Evolutionary conservation across 139 green algal genomes (phyloP), one percentile per base, ranked within the genome.

Genomic region (Volvox reticuliferus): DNA sequence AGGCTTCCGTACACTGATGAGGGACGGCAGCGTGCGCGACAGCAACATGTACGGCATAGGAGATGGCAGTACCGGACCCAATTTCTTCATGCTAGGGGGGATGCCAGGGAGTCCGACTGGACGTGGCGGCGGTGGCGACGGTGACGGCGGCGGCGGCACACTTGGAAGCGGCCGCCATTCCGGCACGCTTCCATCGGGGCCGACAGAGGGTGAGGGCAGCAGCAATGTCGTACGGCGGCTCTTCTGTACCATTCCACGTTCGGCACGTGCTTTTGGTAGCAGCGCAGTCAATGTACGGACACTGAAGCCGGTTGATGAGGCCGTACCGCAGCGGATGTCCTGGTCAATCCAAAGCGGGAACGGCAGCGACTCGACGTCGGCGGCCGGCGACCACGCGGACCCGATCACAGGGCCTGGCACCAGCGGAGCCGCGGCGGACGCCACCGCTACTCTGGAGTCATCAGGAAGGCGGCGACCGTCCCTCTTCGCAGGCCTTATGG

Each of bases 71-170:
- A 71, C 36, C 16, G 84, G 84, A 9, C 22, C 65, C 65, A 81
- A 69, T 13, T 89, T 89, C 67, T 89, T 89, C 26, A 89, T 89
- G 84, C 6, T 89, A 65, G 68, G 68, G 13, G 84, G 68, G 1
- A 9, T 32, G 81, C 81, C 81, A 0, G 84, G 84, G 36, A 79
- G 82, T 36, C 82, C 82, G 0, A 55, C 61, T 12, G 81, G 24
- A 19, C 61, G 30, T 24, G 35, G 82, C 32, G 63, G 63, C 32
- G 63, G 62, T 33, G 62, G 62, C 82, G 32, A 33, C 21, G 63
- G 14, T 24, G 80, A 13, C 61, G 62, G 61, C 30, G n/a, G 61
- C 61, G 30, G 18, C 17, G 37, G 36, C 37, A 67, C 26, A 37
- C 21, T 37, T 9, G 78, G 78, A n/a, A 55, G 50, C 81, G 81